These are phyloP conservation scores for Rhodomyrtus tomentosa DNA, from an alignment of 345 rosid species.

Conservation along the genomic window DNA sequence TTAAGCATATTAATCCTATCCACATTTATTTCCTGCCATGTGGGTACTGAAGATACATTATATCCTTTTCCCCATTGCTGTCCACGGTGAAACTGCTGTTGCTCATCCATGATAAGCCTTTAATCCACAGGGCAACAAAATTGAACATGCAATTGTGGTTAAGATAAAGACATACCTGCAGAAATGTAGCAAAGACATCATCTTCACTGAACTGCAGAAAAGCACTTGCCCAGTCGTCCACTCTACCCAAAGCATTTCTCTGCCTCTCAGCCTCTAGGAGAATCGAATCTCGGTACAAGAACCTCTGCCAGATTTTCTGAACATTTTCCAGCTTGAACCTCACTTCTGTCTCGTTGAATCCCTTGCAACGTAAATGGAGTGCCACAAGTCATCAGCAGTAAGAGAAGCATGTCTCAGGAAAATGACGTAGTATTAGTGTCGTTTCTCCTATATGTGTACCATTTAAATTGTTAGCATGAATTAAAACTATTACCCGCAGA, in stretches of 20 bases:
- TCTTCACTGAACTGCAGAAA: constrained; percentile 52
- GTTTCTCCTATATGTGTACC: neutral
- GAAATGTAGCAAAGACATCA: constrained; percentile 69
- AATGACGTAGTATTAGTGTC: neutral
- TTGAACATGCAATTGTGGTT: neutral
- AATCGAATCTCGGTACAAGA: constrained; percentile 65
- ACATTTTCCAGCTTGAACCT: constrained; percentile 55
- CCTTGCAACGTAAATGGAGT: constrained; percentile 20
- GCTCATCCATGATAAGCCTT: neutral
- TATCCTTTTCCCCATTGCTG: neutral
- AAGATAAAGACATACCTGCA: constrained; percentile 39
- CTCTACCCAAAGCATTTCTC: constrained; percentile 22
- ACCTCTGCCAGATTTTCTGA: constrained; percentile 81
- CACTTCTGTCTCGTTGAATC: constrained; percentile 64
- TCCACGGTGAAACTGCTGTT: neutral
- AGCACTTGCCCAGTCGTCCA: constrained; percentile 63
- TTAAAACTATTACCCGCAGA: constrained; percentile 51
- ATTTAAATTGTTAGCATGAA: neutral
- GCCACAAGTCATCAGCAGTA: neutral
- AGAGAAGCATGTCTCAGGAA: neutral
- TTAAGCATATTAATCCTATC: neutral
- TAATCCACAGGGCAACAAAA: neutral
- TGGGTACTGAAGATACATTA: neutral
- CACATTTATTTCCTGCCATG: neutral
- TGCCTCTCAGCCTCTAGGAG: constrained; percentile 92